Evolutionary conservation across 2,329 filamentous ascomycete species (phyloP), one percentile per base, ranked within the genome.

Genomic region (Epichloe gansuensis): DNA sequence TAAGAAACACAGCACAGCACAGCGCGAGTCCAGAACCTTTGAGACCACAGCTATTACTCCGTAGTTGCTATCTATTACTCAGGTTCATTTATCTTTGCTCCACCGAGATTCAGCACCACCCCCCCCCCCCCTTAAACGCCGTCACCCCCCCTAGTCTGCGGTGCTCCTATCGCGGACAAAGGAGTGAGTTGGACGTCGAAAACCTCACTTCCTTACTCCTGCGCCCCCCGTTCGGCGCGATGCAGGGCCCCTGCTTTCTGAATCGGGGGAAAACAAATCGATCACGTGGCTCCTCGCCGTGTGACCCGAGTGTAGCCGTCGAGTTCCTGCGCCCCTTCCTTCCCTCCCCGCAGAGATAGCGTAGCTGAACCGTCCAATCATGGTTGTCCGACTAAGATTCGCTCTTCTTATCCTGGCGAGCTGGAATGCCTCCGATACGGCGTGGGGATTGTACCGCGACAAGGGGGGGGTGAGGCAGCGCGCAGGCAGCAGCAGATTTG

Each of bases 271-370:
- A 39, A 38, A 46, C 42, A 49, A 34, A 44, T 38, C 47, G 48
- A 54, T 61, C 60, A 59, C 59, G 59, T 60, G 59, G 59, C 49
- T 38, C 50, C 52, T 55, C 55, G 49, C 53, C 36, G 40, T n/a
- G 41, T 42, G 34, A 48, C 45, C 60, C 60, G 60, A 57, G 52
- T 47, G 56, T 61, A 62, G 57, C 59, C 48, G 60, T 45, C 49
- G 5, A 13, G 6, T 7, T 7, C 5, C 6, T 23, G 12, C 7
- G 40, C 27, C 27, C 8, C 13, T 4, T n/a, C 12, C 9, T 64
- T 31, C 53, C 23, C 17, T 21, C 43, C 44, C 38, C 44, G 13
- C 17, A 36, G 31, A 48, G 47, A 51, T 46, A 42, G 4, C 8
- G 17, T 36, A 51, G 51, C 55, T 57, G 36, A 50, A 56, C 55